A percentile compares a stretch with the other conserved stretches of the same genome.
phyloP scores from a whole-genome alignment of 2,329 filamentous ascomycete species.

The Aureobasidium lini region DNA sequence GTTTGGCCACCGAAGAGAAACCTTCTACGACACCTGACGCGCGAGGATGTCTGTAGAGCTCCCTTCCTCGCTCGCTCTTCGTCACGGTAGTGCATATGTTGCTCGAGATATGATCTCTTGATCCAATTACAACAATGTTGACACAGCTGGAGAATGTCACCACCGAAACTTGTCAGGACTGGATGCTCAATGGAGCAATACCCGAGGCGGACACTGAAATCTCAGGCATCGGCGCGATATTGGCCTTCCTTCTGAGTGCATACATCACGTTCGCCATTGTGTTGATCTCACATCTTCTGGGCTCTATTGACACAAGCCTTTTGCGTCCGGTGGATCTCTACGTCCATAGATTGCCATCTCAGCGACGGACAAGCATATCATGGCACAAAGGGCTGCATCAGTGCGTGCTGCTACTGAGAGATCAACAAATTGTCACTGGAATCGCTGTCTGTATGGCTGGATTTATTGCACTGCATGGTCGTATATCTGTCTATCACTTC shows the following conservation, averaged over 20 bases:
- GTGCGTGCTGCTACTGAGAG: conserved; percentile 21
- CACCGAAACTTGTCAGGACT: background rate
- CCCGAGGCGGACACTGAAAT: conserved; percentile 19
- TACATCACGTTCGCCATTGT: conserved; percentile 18
- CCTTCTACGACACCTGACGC: background rate
- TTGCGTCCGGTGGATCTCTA: background rate
- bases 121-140: background rate
- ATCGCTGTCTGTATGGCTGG: conserved; percentile 23
- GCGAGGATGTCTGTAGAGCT: background rate
- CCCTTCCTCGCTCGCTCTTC: background rate
- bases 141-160: background rate
- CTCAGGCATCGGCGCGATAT: conserved; percentile 19
- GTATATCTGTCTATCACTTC: conserved; percentile 24
- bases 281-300: conserved; percentile 15
- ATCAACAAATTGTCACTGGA: conserved; percentile 26
- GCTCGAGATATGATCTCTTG: too few species aligned
- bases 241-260: conserved; percentile 20
- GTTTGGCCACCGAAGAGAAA: background rate
- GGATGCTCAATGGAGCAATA: conserved; percentile 2
- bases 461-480: conserved; percentile 16
- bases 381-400: conserved; percentile 9
- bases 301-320: background rate
- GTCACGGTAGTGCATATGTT: background rate
- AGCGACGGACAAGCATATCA: background rate
- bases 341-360: background rate